Evolutionary conservation across 208 protist genomes (phyloP).

Genomic region (Crithidia sp.): DNA sequence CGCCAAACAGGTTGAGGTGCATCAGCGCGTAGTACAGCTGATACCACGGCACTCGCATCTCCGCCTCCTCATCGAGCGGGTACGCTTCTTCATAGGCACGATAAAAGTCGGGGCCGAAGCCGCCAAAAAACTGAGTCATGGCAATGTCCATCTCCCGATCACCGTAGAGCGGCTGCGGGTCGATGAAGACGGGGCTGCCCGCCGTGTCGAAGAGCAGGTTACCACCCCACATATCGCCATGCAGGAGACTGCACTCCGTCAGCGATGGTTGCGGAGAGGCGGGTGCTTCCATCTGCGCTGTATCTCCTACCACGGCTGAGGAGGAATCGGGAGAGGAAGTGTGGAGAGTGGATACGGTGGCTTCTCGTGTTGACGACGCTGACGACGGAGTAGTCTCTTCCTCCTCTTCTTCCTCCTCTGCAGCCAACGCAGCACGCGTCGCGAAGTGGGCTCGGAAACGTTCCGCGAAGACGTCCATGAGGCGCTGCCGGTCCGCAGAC

Average conservation of each 20-base stretch:
- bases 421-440: not conserved
- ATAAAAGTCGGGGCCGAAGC: conserved; percentile 40
- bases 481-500: conserved; percentile 9
- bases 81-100: conserved; percentile 31
- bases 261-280: not conserved
- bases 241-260: conserved; percentile 29
- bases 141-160: conserved; percentile 41
- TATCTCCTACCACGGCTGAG: too few relatives aligned
- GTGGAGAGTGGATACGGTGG: too few relatives aligned
- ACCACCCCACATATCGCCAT: conserved; percentile 39
- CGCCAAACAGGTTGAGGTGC: conserved; percentile 44
- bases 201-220: conserved; percentile 23
- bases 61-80: conserved; percentile 18
- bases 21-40: conserved; percentile 31
- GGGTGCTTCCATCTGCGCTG: not conserved
- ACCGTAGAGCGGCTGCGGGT: conserved; percentile 35
- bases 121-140: conserved; percentile 42
- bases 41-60: conserved; percentile 33
- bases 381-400: not conserved
- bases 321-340: too few relatives aligned
- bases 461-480: conserved; percentile 21
- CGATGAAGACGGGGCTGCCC: conserved; percentile 32
- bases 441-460: conserved; percentile 26
- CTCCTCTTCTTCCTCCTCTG: not conserved
- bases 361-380: not conserved